Evolutionary conservation across 805 yeast genomes (phyloP).

Genomic region (Hanseniaspora taiwanica): DNA sequence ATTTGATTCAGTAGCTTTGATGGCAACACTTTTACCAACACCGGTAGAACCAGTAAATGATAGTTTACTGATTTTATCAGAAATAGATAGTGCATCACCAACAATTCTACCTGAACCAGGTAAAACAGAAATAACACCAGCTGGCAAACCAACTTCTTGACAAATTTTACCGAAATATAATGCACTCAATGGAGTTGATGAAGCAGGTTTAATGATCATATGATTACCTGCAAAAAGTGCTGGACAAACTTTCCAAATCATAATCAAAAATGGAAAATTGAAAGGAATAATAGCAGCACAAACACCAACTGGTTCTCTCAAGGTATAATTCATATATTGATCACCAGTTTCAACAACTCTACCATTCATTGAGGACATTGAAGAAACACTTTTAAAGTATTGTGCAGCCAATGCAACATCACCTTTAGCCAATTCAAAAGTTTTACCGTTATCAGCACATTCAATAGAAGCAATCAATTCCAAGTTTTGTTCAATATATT

Average conservation of each 20-base stretch:
- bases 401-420: constrained; percentile 54
- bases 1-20: constrained; percentile 53
- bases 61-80: constrained; percentile 57
- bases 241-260: constrained; percentile 70
- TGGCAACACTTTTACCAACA: constrained; percentile 60
- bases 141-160: constrained; percentile 59
- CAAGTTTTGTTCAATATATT: constrained; percentile 47
- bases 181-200: constrained; percentile 65
- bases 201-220: constrained; percentile 60
- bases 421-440: constrained; percentile 49
- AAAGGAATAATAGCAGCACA: constrained; percentile 80
- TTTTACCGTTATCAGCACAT: constrained; percentile 67
- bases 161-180: constrained; percentile 47
- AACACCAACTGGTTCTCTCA: constrained; percentile 67
- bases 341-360: constrained; percentile 49
- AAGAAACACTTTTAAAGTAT: constrained; percentile 60
- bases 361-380: constrained; percentile 59
- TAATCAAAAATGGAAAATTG: constrained; percentile 75
- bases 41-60: constrained; percentile 78
- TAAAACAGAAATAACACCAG: constrained; percentile 61
- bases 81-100: constrained; percentile 59
- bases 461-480: constrained; percentile 59
- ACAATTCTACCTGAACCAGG: constrained; percentile 65
- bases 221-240: constrained; percentile 70
- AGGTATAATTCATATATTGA: constrained; percentile 49